Base-by-base conservation (phyloP, 2,329 filamentous ascomycete species). In the Hysterium pulicare region DNA sequence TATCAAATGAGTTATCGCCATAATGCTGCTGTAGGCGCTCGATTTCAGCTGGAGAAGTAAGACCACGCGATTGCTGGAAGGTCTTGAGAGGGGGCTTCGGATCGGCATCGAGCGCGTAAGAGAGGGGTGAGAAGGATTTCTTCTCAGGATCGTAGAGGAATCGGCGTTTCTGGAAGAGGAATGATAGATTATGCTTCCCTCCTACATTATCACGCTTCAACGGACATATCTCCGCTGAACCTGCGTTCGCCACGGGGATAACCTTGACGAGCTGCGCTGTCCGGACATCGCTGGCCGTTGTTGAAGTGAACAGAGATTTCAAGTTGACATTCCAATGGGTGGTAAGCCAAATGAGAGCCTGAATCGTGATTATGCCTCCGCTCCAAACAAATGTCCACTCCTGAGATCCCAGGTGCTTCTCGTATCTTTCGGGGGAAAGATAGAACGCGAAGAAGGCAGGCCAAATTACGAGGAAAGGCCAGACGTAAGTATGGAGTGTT, bases 371-470 rank as follows among this genome's bases (percentile, higher is more conserved):
- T 63, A 98, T 96, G 54, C 82, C 78, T 58, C 87, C 91, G 53
- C 86, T 81, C 83, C 88, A 98, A 49, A 98, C 88, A 65, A 95
- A 95, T 1, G 94, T 97, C 91, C 93, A 98, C 76, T 98, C 93
- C 56, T 86, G 83, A n/a, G 86, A 90, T 58, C 86, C 82, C 51
- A 98, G 94, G 73, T 97, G 84, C 63, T 84, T 85, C 53, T 95
- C 86, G 69, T 98, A 98, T 53, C 87, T 82, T 41, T 89, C 84
- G 48, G 83, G 76, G 17, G 82, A 86, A 41, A 95, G 81, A 67
- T 95, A 97, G 69, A 90, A 83, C 66, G 87, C 82, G 52, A 95
- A 80, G 70, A 97, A 97, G 58, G 86, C 72, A 40, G 94, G 93
- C 90, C 94, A 98, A 59, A 90, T 75, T 54, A 96, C 83, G 46